phyloP scores from a whole-genome alignment of 106 monocot species.

The Cymbidium sinense region DNA sequence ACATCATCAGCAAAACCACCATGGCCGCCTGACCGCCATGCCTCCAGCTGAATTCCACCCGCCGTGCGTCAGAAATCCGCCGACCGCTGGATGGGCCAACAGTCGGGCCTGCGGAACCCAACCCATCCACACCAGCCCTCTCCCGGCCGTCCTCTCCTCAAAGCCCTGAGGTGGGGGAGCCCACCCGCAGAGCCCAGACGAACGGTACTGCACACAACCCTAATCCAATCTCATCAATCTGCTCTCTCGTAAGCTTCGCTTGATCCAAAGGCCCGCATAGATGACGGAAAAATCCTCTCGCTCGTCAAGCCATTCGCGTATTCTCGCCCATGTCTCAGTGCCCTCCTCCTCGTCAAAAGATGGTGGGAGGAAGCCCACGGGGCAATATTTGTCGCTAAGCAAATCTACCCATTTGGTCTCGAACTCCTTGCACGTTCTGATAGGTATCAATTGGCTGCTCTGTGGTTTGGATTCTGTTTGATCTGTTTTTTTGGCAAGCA shows the following conservation, averaged over 20 bases:
- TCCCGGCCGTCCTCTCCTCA: too few relatives aligned
- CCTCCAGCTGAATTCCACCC: too few relatives aligned
- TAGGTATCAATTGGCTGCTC: not conserved
- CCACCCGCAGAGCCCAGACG: too few relatives aligned
- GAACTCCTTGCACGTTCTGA: constrained; percentile 19
- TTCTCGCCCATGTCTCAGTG: not conserved
- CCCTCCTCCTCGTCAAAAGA: not conserved
- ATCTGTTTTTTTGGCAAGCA: not conserved
- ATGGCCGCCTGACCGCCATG: too few relatives aligned
- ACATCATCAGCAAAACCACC: too few relatives aligned
- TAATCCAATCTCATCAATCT: constrained; percentile 19
- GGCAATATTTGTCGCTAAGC: not conserved
- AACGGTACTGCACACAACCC: too few relatives aligned
- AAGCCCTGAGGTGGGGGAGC: too few relatives aligned
- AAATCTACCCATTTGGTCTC: constrained; percentile 17
- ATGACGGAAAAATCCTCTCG: constrained; percentile 13
- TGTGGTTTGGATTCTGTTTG: not conserved
- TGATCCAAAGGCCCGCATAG: constrained; percentile 26
- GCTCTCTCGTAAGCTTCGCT: not conserved
- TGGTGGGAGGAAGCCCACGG: constrained; percentile 14
- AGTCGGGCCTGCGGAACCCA: too few relatives aligned
- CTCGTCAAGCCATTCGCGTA: constrained; percentile 18
- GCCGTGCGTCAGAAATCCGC: too few relatives aligned
- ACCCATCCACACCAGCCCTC: too few relatives aligned
- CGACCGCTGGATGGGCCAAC: too few relatives aligned